Base-by-base conservation (phyloP, 257 asterid species). In the Plantago major region DNA sequence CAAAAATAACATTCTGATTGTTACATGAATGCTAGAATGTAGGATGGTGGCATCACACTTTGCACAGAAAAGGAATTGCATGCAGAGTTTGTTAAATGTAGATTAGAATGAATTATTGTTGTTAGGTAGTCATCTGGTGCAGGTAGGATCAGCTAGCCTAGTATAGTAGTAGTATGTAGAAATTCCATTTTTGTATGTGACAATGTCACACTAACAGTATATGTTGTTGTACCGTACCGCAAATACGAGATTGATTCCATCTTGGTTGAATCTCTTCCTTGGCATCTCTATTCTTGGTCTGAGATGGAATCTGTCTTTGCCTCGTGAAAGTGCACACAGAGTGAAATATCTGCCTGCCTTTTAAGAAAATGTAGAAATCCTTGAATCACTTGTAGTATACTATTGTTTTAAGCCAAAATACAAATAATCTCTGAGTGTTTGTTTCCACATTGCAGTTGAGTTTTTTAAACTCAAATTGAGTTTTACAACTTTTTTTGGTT, bases 1-100 rank as follows among this genome's bases (percentile, higher is more conserved):
- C 46, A 85, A 89, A 58, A 92, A 92, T 60, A 92, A 92, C 69
- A 80, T 84, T 73, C 78, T 87, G 17, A 75, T 76, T 8, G 72
- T 92, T 64, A 55, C 81, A 2, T 87, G 55, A 71, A 30, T 16
- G 62, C 14, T 33, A 33, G 40, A 13, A 53, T 44, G 49, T 28
- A 19, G 14, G 26, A 22, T 22, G 26, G 49, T 56, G 50, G 18
- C n/a, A 14, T 55, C 8, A 7, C 13, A 16, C 12, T 33, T 22
- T 40, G 37, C 62, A 49, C 42, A 53, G 40, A 15, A 67, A 62
- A 57, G 46, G 42, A 53, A 51, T 48, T 55, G 46, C 59, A 56
- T 17, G 42, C 55, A 56, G 60, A n/a, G 69, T 52, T 53, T 28
- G 22, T 46, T 44, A 65, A 68, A 46, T 58, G 69, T 60, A 62